Conservation (phyloP, 768 basidiomycete species). For the Psilocybe subaeruginosa region DNA sequence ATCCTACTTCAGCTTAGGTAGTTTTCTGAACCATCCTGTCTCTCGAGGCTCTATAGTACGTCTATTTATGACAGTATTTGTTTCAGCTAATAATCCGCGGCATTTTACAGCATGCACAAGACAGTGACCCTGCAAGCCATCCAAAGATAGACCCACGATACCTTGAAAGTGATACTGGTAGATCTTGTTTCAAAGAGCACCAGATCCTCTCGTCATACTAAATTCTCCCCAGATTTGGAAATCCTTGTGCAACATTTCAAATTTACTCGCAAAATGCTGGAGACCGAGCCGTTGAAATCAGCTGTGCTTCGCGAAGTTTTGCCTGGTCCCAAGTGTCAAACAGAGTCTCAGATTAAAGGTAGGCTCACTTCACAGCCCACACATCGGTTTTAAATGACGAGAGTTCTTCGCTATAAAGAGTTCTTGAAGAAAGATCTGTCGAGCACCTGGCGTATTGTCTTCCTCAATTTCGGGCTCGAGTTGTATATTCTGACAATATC, state of each 20-base stretch:
- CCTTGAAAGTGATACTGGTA: constrained; percentile 43
- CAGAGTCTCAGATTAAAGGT: not conserved
- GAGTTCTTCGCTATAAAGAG: not conserved
- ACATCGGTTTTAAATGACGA: not conserved
- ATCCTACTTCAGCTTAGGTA: constrained; percentile 42
- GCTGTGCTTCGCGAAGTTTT: not conserved
- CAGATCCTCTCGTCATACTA: too few species aligned
- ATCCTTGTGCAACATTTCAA: not conserved
- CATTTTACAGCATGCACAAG: constrained; percentile 28
- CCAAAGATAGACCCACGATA: constrained; percentile 44
- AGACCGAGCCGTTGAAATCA: not conserved
- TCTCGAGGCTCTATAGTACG: constrained; percentile 53
- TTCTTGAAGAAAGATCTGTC: not conserved
- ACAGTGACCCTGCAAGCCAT: constrained; percentile 32
- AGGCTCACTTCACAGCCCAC: not conserved
- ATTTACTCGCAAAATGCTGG: not conserved
- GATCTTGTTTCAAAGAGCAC: not conserved
- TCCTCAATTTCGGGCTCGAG: not conserved
- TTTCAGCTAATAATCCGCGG: not conserved
- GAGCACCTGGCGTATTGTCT: not conserved
- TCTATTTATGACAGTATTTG: not conserved
- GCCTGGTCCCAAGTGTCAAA: not conserved
- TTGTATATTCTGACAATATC: not conserved
- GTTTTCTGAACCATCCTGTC: constrained; percentile 44
- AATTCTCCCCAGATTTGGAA: not conserved